Evolutionary conservation across 176 grass and related monocot genomes (phyloP).

Genomic region (Avena sativa): DNA sequence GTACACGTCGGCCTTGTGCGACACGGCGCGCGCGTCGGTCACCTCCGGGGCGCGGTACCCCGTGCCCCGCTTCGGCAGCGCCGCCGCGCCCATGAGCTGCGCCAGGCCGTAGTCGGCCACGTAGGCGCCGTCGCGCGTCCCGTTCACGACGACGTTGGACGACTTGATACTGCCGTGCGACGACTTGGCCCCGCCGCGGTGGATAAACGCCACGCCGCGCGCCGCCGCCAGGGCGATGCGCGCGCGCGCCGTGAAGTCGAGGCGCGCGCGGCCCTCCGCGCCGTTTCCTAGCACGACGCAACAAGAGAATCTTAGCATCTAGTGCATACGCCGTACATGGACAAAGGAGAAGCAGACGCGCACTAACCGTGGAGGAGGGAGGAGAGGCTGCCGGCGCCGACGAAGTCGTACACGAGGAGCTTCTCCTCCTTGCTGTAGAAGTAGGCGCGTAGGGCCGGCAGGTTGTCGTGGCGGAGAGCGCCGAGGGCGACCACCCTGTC

Average conservation of each 20-base stretch:
- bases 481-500: constrained; percentile 49
- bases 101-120: constrained; percentile 64
- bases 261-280: constrained; percentile 31
- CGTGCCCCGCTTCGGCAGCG: constrained; percentile 32
- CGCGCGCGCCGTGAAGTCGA: constrained; percentile 58
- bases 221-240: constrained; percentile 73
- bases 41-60: constrained; percentile 81
- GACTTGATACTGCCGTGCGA: constrained; percentile 85
- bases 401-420: constrained; percentile 83
- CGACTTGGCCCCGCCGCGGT: constrained; percentile 39
- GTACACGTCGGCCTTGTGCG: constrained; percentile 82
- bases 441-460: constrained; percentile 65
- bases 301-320: not conserved
- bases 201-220: constrained; percentile 76
- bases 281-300: constrained; percentile 46
- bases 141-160: constrained; percentile 62
- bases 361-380: constrained; percentile 65
- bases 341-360: constrained; percentile 15
- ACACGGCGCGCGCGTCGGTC: constrained; percentile 47
- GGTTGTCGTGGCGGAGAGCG: constrained; percentile 53
- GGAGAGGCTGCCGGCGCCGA: constrained; percentile 72
- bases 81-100: constrained; percentile 46
- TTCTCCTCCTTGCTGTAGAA: constrained; percentile 88
- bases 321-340: not conserved
- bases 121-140: constrained; percentile 36